A percentile compares a stretch with the other conserved stretches of the same genome.
Conservation (phyloP, 257 asterid genomes). For the Nicotiana obtusifolia region DNA sequence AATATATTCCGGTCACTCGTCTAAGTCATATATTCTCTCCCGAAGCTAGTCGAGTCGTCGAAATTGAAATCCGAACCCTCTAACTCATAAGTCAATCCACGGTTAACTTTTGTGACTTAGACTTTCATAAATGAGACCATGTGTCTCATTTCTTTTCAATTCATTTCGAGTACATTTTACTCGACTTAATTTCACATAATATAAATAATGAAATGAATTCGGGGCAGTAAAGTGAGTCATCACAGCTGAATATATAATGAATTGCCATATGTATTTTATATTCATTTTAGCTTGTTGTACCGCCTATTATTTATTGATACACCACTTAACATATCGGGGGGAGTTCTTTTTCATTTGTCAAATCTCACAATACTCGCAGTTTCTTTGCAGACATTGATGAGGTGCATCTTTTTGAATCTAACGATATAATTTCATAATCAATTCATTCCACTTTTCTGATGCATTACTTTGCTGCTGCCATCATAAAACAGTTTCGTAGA, state of each 20-base stretch:
- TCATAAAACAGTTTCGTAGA: not conserved
- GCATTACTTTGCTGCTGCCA: not conserved
- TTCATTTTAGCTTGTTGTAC: not conserved
- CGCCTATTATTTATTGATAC: not conserved
- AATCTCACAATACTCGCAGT: not conserved
- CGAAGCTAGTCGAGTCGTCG: too few relatives aligned
- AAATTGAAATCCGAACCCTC: too few relatives aligned
- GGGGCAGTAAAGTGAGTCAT: too few relatives aligned
- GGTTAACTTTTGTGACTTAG: too few relatives aligned
- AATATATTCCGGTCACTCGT: too few relatives aligned
- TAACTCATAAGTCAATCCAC: too few relatives aligned
- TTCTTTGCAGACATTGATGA: not conserved
- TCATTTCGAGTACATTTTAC: too few relatives aligned
- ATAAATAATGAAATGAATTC: too few relatives aligned
- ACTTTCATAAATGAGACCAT: too few relatives aligned
- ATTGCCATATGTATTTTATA: not conserved
- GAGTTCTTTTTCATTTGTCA: not conserved
- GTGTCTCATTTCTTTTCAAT: too few relatives aligned
- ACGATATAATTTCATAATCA: not conserved
- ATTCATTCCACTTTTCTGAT: not conserved
- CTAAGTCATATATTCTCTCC: too few relatives aligned
- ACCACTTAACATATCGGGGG: not conserved
- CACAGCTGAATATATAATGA: not conserved
- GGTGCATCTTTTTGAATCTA: not conserved
- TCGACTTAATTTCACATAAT: too few relatives aligned